Evolutionary conservation across 2,329 filamentous ascomycete genomes (phyloP).

Genomic region (Biscogniauxia marginata): DNA sequence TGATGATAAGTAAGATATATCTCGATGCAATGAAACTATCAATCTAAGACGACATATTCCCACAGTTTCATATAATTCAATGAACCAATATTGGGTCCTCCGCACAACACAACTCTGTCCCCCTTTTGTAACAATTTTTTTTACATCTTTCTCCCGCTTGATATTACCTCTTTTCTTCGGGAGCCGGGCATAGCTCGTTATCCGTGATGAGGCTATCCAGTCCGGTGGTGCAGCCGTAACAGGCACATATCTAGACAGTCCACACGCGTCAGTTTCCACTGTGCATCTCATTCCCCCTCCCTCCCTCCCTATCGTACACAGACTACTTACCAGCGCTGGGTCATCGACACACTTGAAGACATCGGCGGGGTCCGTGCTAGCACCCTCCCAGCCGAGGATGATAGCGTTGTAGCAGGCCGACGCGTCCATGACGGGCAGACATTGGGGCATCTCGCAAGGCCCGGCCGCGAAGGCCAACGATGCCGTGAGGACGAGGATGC

Average conservation of each 20-base stretch:
- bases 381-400: constrained; percentile 16
- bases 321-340: constrained; percentile 11
- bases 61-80: too few species aligned
- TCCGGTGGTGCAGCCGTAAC: constrained; percentile 17
- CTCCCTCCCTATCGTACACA: not conserved
- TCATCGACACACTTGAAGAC: constrained; percentile 18
- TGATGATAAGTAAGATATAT: too few species aligned
- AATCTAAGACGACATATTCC: too few species aligned
- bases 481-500: constrained; percentile 1
- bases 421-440: constrained; percentile 15
- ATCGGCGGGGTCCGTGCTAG: constrained; percentile 12
- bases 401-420: constrained; percentile 15
- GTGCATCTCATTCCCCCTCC: not conserved
- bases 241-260: constrained; percentile 16
- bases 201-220: constrained; percentile 17
- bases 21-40: too few species aligned
- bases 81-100: too few species aligned
- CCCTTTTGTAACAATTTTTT: too few species aligned
- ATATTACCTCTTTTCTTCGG: too few species aligned
- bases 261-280: too few species aligned
- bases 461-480: constrained; percentile 8
- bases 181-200: constrained; percentile 13
- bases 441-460: constrained; percentile 12
- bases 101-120: too few species aligned
- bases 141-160: too few species aligned